Evolutionary conservation across 2,329 filamentous ascomycete genomes (phyloP).

Genomic region (Ophiostoma sp.): DNA sequence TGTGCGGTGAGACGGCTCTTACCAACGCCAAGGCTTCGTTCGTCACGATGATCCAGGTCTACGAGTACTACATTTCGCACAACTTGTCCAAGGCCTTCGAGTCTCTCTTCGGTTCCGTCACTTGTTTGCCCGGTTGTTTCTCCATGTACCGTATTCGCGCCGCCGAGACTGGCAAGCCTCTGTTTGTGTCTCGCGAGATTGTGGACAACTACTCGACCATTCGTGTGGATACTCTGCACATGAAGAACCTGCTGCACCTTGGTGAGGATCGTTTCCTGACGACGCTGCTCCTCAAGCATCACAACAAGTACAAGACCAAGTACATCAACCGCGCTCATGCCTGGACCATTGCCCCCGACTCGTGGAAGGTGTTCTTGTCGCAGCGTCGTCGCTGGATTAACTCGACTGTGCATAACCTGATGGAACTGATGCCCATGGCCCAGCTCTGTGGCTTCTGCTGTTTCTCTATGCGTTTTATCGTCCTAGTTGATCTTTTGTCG

Average conservation of each 20-base stretch:
- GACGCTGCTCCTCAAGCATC: slow-evolving; percentile 87
- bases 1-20: slow-evolving; percentile 91
- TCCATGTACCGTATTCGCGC: slow-evolving; percentile 98
- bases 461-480: slow-evolving; percentile 98
- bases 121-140: slow-evolving; percentile 97
- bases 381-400: slow-evolving; percentile 99
- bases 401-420: slow-evolving; percentile 95
- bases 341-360: slow-evolving; percentile 96
- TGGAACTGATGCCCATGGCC: slow-evolving; percentile 88
- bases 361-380: slow-evolving; percentile 91
- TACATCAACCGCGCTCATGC: slow-evolving; percentile 90
- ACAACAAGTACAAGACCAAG: slow-evolving; percentile 96
- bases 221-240: slow-evolving; percentile 95
- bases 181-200: slow-evolving; percentile 93
- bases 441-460: slow-evolving; percentile 99
- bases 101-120: slow-evolving; percentile 94
- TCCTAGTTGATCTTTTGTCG: slow-evolving; percentile 89
- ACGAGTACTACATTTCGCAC: slow-evolving; percentile 99
- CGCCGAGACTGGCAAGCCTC: slow-evolving; percentile 88
- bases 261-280: slow-evolving; percentile 98
- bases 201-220: slow-evolving; percentile 87
- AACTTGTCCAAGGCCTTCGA: slow-evolving; percentile 96
- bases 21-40: slow-evolving; percentile 92
- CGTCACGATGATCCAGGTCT: slow-evolving; percentile 99
- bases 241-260: slow-evolving; percentile 96